Evolutionary conservation across 805 yeast genomes (phyloP).

Genomic region (Debaryomyces hansenii): DNA sequence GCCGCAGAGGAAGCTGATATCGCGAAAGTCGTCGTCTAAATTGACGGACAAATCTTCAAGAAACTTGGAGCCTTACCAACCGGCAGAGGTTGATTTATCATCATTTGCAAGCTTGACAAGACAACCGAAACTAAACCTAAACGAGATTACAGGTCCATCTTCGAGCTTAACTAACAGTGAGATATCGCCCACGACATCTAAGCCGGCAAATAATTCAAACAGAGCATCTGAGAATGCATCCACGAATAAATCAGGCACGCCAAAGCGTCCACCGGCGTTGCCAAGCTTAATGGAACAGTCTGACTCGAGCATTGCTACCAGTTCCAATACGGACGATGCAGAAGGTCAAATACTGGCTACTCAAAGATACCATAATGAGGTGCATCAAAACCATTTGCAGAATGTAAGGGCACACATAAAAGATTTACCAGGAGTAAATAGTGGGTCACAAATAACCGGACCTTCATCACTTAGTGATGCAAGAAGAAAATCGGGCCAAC

Average conservation of each 20-base stretch:
- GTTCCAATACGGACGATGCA: background rate
- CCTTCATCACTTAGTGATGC: constrained; percentile 14
- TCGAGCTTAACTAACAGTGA: background rate
- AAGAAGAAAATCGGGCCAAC: constrained; percentile 13
- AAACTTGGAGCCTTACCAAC: constrained; percentile 37
- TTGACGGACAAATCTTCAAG: constrained; percentile 1
- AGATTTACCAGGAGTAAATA: constrained; percentile 5
- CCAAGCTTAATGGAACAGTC: constrained; percentile 9
- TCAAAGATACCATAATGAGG: constrained; percentile 16
- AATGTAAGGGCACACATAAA: background rate
- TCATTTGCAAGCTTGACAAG: constrained; percentile 45
- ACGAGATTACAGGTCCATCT: constrained; percentile 4
- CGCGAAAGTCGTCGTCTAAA: constrained; percentile 6
- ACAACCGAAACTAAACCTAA: constrained; percentile 30
- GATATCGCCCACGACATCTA: background rate
- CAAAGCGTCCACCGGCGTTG: constrained; percentile 1
- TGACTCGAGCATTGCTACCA: background rate
- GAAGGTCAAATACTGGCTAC: constrained; percentile 1
- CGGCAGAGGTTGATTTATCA: constrained; percentile 47
- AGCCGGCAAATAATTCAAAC: background rate
- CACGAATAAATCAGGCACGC: background rate
- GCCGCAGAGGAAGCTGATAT: constrained; percentile 3
- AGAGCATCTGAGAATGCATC: background rate
- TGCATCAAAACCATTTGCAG: constrained; percentile 13
- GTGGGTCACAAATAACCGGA: constrained; percentile 7